Base-by-base conservation (phyloP, 78 protist species). In the Chrysochromulina parva region DNA sequence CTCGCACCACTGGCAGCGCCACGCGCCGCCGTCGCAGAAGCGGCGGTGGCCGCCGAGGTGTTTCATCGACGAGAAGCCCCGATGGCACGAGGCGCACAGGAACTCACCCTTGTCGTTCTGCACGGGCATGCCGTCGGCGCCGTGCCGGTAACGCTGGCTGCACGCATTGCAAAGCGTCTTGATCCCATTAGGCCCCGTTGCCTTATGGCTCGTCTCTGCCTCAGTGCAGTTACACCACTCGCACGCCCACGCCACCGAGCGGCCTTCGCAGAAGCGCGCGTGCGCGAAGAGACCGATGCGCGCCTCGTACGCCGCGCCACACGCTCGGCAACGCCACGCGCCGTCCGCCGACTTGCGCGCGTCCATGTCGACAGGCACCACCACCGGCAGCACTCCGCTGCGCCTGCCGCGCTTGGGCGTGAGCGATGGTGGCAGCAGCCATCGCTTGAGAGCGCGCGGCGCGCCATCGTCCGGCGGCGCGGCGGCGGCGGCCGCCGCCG, bases 1-100 rank as follows among this genome's bases (percentile, higher is more conserved):
- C 2, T 5, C 24, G 59, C 85, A 78, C 85, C 85, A 78, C 60
- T 60, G 60, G 60, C 85, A 78, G 20, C 85, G 85, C 85, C 85
- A 78, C 85, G 55, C 3, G 59, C 85, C 85, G 28, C 60, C 85
- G 59, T 78, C 85, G 85, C 85, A 78, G 85, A 78, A 78, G 59
- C 85, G 85, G 28, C 60, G 58, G 59, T 78, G 85, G 52, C 85
- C 85, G 59, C 85, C 85, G 65, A 78, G 85, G 50, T 58, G 60
- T 22, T 28, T 60, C 38, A 78, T 78, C 52, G 85, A 53, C 60
- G 11, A 11, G 60, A 78, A 78, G 38, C 60, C 2, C 26, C 65
- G 65, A 1, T 4, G 1, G 59, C 85, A 78, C 20, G 14, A 7
- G 28, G 5, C 55, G 85, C 85, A 78, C 4, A 78, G 16, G 59